These are phyloP conservation scores for Dioszegia aurantiaca DNA, from an alignment of 768 basidiomycete species.

Conservation along the genomic window DNA sequence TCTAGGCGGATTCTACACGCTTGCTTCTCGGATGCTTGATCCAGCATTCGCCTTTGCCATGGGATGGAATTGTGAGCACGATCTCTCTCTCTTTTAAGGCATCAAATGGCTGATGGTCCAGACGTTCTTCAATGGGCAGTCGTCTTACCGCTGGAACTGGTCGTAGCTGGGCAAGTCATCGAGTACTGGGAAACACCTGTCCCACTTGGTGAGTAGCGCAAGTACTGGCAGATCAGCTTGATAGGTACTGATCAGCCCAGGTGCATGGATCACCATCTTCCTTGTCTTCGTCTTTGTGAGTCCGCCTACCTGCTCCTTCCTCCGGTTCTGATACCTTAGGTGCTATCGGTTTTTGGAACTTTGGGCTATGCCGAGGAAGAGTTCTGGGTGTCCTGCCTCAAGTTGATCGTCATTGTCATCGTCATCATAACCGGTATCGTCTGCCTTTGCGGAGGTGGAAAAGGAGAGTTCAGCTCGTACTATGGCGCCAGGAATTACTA, in stretches of 20 bases:
- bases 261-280: constrained; percentile 51
- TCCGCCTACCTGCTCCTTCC: constrained; percentile 16
- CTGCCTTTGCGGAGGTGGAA: constrained; percentile 80
- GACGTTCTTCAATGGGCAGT: constrained; percentile 42
- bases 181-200: constrained; percentile 41
- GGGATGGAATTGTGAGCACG: constrained; percentile 34
- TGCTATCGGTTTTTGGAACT: constrained; percentile 41
- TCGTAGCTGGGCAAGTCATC: constrained; percentile 42
- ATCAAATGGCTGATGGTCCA: constrained; percentile 4
- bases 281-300: constrained; percentile 68
- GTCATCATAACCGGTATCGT: constrained; percentile 58
- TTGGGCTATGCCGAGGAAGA: constrained; percentile 49
- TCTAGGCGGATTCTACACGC: constrained; percentile 66
- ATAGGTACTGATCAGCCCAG: constrained; percentile 65
- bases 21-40: constrained; percentile 57
- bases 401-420: constrained; percentile 28
- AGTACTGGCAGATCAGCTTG: too few species aligned
- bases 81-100: too few species aligned
- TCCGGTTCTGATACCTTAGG: constrained; percentile 15
- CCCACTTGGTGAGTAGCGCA: constrained; percentile 28
- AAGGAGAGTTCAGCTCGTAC: constrained; percentile 53
- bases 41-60: constrained; percentile 56
- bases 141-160: constrained; percentile 45
- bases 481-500: constrained; percentile 64
- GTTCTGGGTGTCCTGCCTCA: constrained; percentile 28